Conservation (phyloP, 805 yeast species). For the Scheffersomyces ergatensis region DNA sequence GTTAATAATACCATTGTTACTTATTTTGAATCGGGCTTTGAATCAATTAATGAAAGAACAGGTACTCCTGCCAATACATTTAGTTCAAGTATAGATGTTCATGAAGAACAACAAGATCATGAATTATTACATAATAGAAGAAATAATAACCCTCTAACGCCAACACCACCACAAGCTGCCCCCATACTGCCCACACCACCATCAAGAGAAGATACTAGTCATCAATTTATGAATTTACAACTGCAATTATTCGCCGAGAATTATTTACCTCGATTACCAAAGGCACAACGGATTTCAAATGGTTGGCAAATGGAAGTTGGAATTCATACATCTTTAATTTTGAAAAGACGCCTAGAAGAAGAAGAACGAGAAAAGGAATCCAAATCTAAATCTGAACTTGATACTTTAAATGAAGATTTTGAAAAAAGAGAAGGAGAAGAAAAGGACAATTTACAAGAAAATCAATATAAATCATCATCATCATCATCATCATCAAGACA, state of each 20-base stretch:
- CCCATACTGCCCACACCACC: constrained; percentile 4
- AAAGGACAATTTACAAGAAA: neutral
- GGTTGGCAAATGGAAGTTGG: constrained; percentile 45
- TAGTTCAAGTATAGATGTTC: constrained; percentile 10
- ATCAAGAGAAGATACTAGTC: neutral
- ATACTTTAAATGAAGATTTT: constrained; percentile 1
- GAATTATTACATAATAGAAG: constrained; percentile 7
- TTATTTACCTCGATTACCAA: constrained; percentile 36
- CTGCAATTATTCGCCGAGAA: constrained; percentile 18
- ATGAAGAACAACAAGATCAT: constrained; percentile 26
- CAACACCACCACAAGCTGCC: neutral
- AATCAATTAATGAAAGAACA: constrained; percentile 8
- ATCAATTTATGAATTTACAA: constrained; percentile 19
- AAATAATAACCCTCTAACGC: neutral
- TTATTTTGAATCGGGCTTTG: constrained; percentile 54
- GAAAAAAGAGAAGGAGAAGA: neutral
- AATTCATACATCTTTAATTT: constrained; percentile 28
- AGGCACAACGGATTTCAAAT: constrained; percentile 37
- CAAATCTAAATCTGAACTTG: neutral
- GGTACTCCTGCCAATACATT: neutral
- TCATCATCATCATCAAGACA: constrained; percentile 5
- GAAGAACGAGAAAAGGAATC: constrained; percentile 2
- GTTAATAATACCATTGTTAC: constrained; percentile 59
- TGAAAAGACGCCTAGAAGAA: constrained; percentile 7
- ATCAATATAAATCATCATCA: neutral